Conservation (phyloP, 1,284 basidiomycete species). For the Microbotryum scabiosae region DNA sequence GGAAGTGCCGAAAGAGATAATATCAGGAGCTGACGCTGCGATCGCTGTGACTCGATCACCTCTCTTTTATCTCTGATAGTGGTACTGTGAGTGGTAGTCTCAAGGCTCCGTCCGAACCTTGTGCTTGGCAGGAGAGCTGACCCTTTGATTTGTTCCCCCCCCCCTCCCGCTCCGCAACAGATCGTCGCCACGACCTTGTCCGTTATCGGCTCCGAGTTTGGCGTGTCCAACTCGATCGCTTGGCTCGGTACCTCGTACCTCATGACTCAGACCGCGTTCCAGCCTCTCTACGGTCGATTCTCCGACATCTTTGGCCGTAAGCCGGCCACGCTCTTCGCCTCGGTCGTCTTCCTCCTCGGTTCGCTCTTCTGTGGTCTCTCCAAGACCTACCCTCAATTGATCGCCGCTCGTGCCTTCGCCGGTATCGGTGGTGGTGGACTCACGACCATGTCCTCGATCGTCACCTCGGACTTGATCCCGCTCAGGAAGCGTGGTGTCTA, state of each 20-base stretch:
- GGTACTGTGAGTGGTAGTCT: conserved; percentile 1
- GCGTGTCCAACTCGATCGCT: conserved; percentile 24
- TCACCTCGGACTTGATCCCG: conserved; percentile 28
- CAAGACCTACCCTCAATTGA: conserved; percentile 25
- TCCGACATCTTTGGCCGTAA: conserved; percentile 32
- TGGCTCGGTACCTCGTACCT: conserved; percentile 26
- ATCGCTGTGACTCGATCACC: too few relatives aligned
- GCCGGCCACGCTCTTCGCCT: conserved; percentile 29
- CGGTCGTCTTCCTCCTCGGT: conserved; percentile 29
- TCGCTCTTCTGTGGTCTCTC: conserved; percentile 30
- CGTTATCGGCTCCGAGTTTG: conserved; percentile 26
- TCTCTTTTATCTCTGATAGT: background rate
- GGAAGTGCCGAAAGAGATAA: too few relatives aligned
- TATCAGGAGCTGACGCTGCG: too few relatives aligned
- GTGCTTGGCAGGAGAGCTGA: background rate
- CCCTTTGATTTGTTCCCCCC: background rate
- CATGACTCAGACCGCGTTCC: conserved; percentile 25
- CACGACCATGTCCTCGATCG: conserved; percentile 27
- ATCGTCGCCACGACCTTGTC: conserved; percentile 28
- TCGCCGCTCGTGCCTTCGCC: conserved; percentile 30
- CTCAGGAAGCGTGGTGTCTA: conserved; percentile 28
- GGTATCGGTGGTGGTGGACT: conserved; percentile 33
- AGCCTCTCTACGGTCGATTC: conserved; percentile 30
- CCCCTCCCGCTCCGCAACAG: background rate
- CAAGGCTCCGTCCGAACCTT: background rate